Percentiles rank a stretch among this genome's conserved stretches.
These are phyloP conservation scores for Leptographium procerum DNA, from an alignment of 2,329 filamentous ascomycete genomes.

Conservation along the genomic window DNA sequence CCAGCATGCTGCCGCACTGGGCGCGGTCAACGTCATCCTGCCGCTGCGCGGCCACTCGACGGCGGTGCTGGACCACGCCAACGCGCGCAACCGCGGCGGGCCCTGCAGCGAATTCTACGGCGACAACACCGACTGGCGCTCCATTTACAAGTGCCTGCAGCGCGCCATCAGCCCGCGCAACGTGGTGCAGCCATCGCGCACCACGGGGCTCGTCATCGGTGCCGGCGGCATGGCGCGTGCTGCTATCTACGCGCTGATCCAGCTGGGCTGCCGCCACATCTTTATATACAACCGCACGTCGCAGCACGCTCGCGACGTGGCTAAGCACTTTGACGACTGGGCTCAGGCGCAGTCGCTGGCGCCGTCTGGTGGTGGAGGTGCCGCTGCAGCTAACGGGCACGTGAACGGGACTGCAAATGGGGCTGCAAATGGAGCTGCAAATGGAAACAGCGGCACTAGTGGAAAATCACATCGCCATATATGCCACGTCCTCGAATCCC, in stretches of 20 bases:
- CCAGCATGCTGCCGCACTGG: slow-evolving; percentile 57
- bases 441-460: not conserved
- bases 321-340: slow-evolving; percentile 53
- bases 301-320: slow-evolving; percentile 48
- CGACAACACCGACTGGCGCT: slow-evolving; percentile 29
- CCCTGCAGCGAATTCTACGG: slow-evolving; percentile 54
- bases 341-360: slow-evolving; percentile 22
- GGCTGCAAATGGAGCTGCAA: not conserved
- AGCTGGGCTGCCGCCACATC: slow-evolving; percentile 60
- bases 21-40: slow-evolving; percentile 60
- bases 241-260: slow-evolving; percentile 61
- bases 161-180: slow-evolving; percentile 60
- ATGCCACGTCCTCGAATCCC: slow-evolving; percentile 45
- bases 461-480: slow-evolving; percentile 15
- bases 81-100: slow-evolving; percentile 49
- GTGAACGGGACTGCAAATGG: too few relatives aligned
- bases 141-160: slow-evolving; percentile 44
- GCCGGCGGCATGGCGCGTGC: slow-evolving; percentile 64
- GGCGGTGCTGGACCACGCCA: slow-evolving; percentile 41
- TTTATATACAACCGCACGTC: slow-evolving; percentile 60
- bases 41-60: slow-evolving; percentile 43
- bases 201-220: slow-evolving; percentile 46
- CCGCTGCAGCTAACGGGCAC: not conserved
- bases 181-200: slow-evolving; percentile 39
- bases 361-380: not conserved